Evolutionary conservation across 2,329 filamentous ascomycete species (phyloP), one percentile per base, ranked within the genome.

Genomic region (Fusarium circinatum): DNA sequence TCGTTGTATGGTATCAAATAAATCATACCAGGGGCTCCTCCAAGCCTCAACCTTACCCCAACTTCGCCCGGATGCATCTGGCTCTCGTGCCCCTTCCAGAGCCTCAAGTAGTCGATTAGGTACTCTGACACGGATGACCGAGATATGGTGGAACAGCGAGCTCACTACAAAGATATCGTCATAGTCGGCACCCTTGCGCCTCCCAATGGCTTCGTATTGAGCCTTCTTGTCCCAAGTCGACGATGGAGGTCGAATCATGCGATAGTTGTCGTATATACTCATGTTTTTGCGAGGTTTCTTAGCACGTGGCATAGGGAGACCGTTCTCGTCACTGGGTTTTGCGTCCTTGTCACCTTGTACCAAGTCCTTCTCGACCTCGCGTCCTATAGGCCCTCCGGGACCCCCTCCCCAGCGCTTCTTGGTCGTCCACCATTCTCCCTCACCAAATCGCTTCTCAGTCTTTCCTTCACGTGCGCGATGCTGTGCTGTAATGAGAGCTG

Each of bases 131-230:
- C 90, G 82, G 65, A 92, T 76, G 54, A 92, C 79, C 32, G 85
- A 88, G 18, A 92, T 71, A 75, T 92, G 90, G 75, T 92, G 90
- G 78, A 91, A 91, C 36, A 92, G 79, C 9, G 85, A 86, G 79
- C 88, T 91, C 45, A 92, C 78, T 45, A 92, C 83, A 71, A 90
- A 92, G 5, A 92, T 82, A 74, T 92, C 90, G 72, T 92, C 90
- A 75, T 87, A 87, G 39, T 83, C 83, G 5, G 80, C 83, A 5
- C 86, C 86, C 3, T 75, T 75, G 17, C 80, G 78, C 70, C 86
- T 87, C 10, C 90, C 90, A 65, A 92, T 88, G 28, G 89, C 85
- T 68, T 84, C 80, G 77, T 91, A 92, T 39, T 85, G 83, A 36
- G 87, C 85, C 80, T 90, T 90, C 65, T 83, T 84, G 76, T 92